Percentiles rank a stretch among this genome's conserved stretches.
These are phyloP conservation scores for Truncatella angustata DNA, from an alignment of 2,329 filamentous ascomycete genomes.

Conservation along the genomic window DNA sequence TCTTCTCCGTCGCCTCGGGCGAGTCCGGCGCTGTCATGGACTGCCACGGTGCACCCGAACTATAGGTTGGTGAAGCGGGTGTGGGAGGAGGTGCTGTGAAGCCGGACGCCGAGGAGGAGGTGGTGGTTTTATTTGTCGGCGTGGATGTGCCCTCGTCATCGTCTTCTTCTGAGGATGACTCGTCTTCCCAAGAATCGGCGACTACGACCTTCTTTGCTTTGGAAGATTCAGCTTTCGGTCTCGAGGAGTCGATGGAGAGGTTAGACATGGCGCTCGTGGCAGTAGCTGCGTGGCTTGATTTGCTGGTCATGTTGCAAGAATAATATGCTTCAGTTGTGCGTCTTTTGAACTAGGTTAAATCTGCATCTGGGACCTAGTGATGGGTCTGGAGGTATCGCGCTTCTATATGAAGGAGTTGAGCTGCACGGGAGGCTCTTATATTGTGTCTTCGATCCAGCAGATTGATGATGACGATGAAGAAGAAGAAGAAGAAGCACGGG, in stretches of 20 bases:
- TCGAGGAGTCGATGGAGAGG: constrained; percentile 24
- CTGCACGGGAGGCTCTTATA: too few relatives aligned
- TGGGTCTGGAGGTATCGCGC: too few relatives aligned
- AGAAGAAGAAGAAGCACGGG: too few relatives aligned
- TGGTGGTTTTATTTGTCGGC: constrained; percentile 14
- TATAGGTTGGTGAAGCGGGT: constrained; percentile 55
- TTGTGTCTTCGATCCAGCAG: too few relatives aligned
- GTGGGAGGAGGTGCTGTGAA: constrained; percentile 64
- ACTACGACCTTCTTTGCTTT: constrained; percentile 42
- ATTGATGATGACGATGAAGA: too few relatives aligned
- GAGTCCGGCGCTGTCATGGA: constrained; percentile 11
- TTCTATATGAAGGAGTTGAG: too few relatives aligned
- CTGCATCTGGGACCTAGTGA: background rate
- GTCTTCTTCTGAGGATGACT: constrained; percentile 45
- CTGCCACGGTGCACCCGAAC: constrained; percentile 23
- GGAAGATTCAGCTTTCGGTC: constrained; percentile 14
- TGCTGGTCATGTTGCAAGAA: constrained; percentile 18
- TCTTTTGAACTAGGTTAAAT: background rate
- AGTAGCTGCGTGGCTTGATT: constrained; percentile 15
- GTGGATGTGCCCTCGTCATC: constrained; percentile 24
- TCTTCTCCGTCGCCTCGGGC: constrained; percentile 17
- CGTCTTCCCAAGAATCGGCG: constrained; percentile 78
- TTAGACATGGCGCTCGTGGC: constrained; percentile 26
- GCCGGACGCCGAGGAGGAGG: constrained; percentile 16
- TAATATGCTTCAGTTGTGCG: background rate